Base-by-base conservation (phyloP, 1,284 basidiomycete species). In the Cryptococcus wingfieldii region DNA sequence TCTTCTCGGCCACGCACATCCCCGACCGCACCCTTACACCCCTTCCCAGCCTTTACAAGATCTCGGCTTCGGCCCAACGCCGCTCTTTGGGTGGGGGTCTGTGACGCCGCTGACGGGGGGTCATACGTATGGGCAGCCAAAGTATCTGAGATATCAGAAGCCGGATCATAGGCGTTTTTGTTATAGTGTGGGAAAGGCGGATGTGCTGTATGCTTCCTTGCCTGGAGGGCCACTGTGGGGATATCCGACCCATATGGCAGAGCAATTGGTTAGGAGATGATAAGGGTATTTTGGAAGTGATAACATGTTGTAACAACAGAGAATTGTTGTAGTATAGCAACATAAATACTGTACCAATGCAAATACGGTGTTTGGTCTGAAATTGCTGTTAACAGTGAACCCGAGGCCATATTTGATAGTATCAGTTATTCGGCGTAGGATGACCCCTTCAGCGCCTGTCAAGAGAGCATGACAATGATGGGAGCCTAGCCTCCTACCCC, bases 131-230 rank as follows among this genome's bases (percentile, higher is more conserved):
- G 66, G 68, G 23, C 58, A 59, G 41, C 66, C 68, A 14, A 64
- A 58, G 38, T 63, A 66, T 41, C 50, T 47, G 19, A 50, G 54
- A 16, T 47, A 50, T 23, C 53, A 59, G 37, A 70, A 65, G 44
- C 66, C 65, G 31, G 68, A 70, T 56, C 65, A 70, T 47, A 58
- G 66, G 41, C 47, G 65, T 48, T 68, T 67, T 39, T 68, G 68
- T 53, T 67, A 56, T 42, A 63, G 60, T 44, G 66, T 70, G 7
- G 68, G 68, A 6, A 70, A 70, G 49, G 66, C 68, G 19, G 68
- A 68, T 55, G 68, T 68, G 9, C 66, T 63, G 2, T 65, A 59
- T 60, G 65, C 67, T 7, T 47, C 61, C 4, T 44, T 66, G 37
- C 65, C 66, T 13, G 67, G 67, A 14, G 67, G 67, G 14, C 67